Evolutionary conservation across 2,329 filamentous ascomycete species (phyloP).

Genomic region (Kalaharituber pfeilii): DNA sequence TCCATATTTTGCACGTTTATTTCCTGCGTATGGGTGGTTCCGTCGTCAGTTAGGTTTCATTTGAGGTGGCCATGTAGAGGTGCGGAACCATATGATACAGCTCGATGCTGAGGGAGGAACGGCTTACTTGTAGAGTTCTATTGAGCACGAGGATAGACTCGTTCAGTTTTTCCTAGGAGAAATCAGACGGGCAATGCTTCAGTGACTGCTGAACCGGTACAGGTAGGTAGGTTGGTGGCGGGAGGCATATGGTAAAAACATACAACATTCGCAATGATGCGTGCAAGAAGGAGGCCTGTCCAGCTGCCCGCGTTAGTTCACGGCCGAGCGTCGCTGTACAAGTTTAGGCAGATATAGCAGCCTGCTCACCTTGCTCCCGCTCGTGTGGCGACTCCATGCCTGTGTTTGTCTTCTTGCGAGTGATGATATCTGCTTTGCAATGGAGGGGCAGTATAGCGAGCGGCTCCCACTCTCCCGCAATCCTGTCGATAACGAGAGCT

Average conservation of each 20-base stretch:
- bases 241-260: constrained; percentile 26
- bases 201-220: constrained; percentile 10
- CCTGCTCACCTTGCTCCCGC: not conserved
- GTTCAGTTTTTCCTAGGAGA: constrained; percentile 79
- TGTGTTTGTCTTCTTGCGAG: not conserved
- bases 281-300: constrained; percentile 63
- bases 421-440: too few relatives aligned
- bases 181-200: constrained; percentile 6
- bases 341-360: not conserved
- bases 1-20: constrained; percentile 99
- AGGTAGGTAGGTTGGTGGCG: not conserved
- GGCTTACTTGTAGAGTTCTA: constrained; percentile 61
- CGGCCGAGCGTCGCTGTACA: not conserved
- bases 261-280: constrained; percentile 96
- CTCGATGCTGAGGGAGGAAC: not conserved
- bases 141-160: constrained; percentile 87
- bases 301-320: not conserved
- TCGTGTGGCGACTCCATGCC: constrained; percentile 1
- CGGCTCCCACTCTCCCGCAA: not conserved
- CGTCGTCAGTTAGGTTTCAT: not conserved
- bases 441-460: too few relatives aligned
- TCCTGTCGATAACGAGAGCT: not conserved
- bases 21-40: constrained; percentile 39
- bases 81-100: too few relatives aligned
- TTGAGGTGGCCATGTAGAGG: too few relatives aligned